Base-by-base conservation (phyloP, 2,329 filamentous ascomycete species). In the Sporothrix curviconia region DNA sequence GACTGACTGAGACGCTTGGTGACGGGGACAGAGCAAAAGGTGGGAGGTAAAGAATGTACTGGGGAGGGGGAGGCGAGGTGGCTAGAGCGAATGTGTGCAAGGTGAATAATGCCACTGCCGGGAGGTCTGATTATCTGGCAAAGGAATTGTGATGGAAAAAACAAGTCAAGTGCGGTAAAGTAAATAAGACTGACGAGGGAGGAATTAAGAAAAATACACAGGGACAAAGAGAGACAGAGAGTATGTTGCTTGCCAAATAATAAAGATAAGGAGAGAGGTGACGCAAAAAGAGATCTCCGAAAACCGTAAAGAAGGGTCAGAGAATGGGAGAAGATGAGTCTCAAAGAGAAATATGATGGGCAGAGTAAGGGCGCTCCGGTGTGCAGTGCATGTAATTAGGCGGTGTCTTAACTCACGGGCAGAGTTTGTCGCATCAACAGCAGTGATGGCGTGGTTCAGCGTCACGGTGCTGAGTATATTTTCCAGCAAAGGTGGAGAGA, bases 391-490 rank as follows among this genome's bases (percentile, higher is more conserved):
- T 24, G 3, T 39, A 28, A 17, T 51, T 51, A 30, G 49, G 49
- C 49, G 51, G 39, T 51, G 19, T 54, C 19, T 22, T 19, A 32
- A 42, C 51, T 54, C 51, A 54, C 37, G 19, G 39, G 51, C 37
- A 54, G 28, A 54, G n/a, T 43, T 22, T 34, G 28, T 54, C 39
- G 51, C 51, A 43, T 54, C 51, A 43, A 42, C 17, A 34, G 25
- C 37, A 32, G 11, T 42, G 51, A 54, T 32, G 51, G 51, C 49
- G 49, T 51, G 15, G 34, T 51, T 17, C 22, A 51, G 49, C 49
- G 49, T 51, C 17, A 24, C 34, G 8, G 49, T n/a, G n/a, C n/a
- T n/a, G n/a, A n/a, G n/a, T 51, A 39, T 40, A 39, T 19, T 39
- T 51, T 9, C n/a, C 19, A 22, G 24, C 49, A 39, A 37, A 19